phyloP scores from a whole-genome alignment of 1,284 basidiomycete species.

The Meira miltonrushii region DNA sequence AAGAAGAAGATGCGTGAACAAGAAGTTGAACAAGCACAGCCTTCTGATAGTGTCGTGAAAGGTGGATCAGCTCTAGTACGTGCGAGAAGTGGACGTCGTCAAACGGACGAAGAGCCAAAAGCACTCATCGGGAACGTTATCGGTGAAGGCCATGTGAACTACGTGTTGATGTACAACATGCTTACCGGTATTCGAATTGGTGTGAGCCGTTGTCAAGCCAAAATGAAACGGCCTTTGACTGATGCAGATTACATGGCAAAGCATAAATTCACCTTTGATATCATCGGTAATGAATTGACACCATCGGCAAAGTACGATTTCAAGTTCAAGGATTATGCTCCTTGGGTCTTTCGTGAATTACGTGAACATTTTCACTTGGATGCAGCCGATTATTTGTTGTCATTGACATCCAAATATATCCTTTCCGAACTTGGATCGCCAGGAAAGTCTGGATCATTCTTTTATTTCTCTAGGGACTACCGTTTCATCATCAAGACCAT shows the following conservation, averaged over 20 bases:
- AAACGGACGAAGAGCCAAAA: conserved; percentile 30
- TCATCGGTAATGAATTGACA: conserved; percentile 92
- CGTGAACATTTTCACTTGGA: conserved; percentile 92
- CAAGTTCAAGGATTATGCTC: conserved; percentile 99
- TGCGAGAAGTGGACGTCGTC: conserved; percentile 15
- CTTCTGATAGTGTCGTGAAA: background rate
- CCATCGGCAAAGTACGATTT: conserved; percentile 94
- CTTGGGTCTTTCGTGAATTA: conserved; percentile 92
- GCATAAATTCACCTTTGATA: conserved; percentile 96
- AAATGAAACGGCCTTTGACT: conserved; percentile 76
- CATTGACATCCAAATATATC: conserved; percentile 94
- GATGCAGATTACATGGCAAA: conserved; percentile 80
- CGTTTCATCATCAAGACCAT: conserved; percentile 99
- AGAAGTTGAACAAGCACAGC: conserved; percentile 13
- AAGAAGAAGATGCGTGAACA: conserved; percentile 22
- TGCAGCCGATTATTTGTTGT: conserved; percentile 92
- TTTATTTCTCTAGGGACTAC: conserved; percentile 98
- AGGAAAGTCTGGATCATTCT: conserved; percentile 96
- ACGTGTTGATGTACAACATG: conserved; percentile 99
- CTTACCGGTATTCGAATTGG: conserved; percentile 94
- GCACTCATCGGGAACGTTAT: conserved; percentile 90
- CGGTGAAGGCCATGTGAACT: conserved; percentile 94
- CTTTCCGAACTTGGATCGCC: conserved; percentile 96
- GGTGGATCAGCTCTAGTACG: conserved; percentile 6
- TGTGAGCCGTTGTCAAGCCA: conserved; percentile 91